Evolutionary conservation across 2,329 filamentous ascomycete species (phyloP).

Genomic region (Aspergillus awamori): DNA sequence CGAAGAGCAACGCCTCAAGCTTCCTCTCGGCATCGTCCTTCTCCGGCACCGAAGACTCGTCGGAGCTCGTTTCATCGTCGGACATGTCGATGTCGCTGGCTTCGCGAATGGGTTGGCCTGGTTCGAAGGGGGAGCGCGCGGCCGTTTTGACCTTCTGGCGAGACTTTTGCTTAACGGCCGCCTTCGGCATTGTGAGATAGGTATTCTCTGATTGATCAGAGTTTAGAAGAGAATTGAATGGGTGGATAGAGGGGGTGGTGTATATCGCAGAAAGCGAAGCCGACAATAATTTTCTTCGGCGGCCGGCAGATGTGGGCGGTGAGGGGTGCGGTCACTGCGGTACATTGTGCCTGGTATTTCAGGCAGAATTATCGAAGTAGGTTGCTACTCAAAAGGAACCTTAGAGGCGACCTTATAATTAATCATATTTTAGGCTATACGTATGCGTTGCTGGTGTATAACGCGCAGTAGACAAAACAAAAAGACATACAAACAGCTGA

Average conservation of each 20-base stretch:
- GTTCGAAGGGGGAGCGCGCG: conserved; percentile 30
- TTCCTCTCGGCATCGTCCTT: conserved; percentile 85
- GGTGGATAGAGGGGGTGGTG: background rate
- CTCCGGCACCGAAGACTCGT: conserved; percentile 48
- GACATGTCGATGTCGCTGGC: conserved; percentile 30
- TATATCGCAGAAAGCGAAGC: background rate
- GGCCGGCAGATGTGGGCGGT: conserved; percentile 36
- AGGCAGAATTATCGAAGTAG: background rate
- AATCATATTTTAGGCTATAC: background rate
- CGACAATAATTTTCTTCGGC: conserved; percentile 39
- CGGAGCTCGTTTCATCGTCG: conserved; percentile 27
- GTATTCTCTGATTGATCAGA: background rate
- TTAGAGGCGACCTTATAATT: background rate
- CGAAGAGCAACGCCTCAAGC: conserved; percentile 85
- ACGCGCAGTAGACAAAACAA: background rate
- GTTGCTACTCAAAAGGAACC: background rate
- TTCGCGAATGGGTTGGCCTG: conserved; percentile 20
- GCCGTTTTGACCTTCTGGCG: conserved; percentile 27
- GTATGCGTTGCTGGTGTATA: background rate
- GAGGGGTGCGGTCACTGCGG: conserved; percentile 25
- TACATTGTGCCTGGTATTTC: conserved; percentile 10
- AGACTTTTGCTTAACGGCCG: conserved; percentile 34
- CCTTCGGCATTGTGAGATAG: conserved; percentile 30
- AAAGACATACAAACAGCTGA: background rate
- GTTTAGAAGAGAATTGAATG: background rate